Base-by-base conservation (phyloP, 2,329 filamentous ascomycete genomes). In the Reticulascus tulasneorum region DNA sequence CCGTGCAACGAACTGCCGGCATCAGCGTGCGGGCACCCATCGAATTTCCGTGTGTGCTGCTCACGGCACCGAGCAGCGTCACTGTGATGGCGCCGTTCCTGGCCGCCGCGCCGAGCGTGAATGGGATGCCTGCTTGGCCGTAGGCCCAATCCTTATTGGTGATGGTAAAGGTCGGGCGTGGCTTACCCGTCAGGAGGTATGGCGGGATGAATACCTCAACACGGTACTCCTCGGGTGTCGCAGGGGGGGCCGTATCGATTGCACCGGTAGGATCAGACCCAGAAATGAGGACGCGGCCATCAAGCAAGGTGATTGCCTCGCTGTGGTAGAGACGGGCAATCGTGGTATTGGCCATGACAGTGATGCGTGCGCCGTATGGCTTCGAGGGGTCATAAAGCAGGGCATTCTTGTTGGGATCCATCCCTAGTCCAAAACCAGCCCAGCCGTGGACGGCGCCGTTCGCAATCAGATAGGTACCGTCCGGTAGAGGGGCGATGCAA, bases 21-120 rank as follows among this genome's bases (percentile, higher is more conserved):
- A 83, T 78, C 28, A 82, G 54, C 1, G 77, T 82, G 17, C 80
- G 67, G 23, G 75, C 74, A n/a, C 80, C 79, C 75, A 84, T 82
- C 17, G 70, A 77, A 58, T 82, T 58, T 20, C 81, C 80, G 53
- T 67, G 64, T 1, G 63, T 66, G 35, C 59, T 62, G 8, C 58
- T 56, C 21, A 66, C 62, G 4, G 55, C 67, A 12, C 71, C 73
- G 8, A 65, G 52, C 40, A 79, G 63, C 3, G 73, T 73, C 7
- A 71, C 71, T 12, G 64, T 58, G 29, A 73, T 60, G 4, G 52
- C 54, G 7, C 62, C 67, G 26, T 64, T 64, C 13, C 38, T 41
- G 3, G 62, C 50, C 1, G 47, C 42, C 2, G 47, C 44, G 4
- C 58, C 64, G 7, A 73, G 53, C 0, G 56, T 65, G 44, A 79